Evolutionary conservation across 768 basidiomycete genomes (phyloP).

Genomic region (Hemileccinum rubropunctum): DNA sequence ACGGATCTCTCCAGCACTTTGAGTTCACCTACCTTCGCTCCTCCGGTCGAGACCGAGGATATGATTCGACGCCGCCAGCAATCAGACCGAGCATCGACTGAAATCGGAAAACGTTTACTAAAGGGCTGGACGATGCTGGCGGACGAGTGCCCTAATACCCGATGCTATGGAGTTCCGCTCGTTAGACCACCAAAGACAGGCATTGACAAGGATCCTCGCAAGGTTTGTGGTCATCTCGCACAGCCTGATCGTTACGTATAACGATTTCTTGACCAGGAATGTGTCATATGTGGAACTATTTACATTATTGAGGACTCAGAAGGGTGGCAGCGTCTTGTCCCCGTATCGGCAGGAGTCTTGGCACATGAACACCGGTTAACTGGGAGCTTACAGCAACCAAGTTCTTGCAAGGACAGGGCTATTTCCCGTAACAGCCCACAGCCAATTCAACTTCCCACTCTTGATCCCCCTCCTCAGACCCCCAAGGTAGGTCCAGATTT

Average conservation of each 20-base stretch:
- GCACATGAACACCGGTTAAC: conserved; percentile 1
- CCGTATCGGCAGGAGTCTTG: conserved; percentile 16
- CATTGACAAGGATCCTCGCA: conserved; percentile 59
- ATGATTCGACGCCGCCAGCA: conserved; percentile 69
- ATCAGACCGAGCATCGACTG: conserved; percentile 75
- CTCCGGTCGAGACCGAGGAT: conserved; percentile 65
- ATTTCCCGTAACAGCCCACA: conserved; percentile 24
- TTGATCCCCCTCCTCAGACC: conserved; percentile 29
- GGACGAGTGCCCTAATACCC: conserved; percentile 70
- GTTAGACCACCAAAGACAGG: conserved; percentile 70
- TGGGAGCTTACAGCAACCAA: conserved; percentile 5
- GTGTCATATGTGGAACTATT: conserved; percentile 67
- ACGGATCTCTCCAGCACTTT: conserved; percentile 66
- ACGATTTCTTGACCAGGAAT: conserved; percentile 51
- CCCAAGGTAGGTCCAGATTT: conserved; percentile 23
- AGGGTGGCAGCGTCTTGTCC: conserved; percentile 46
- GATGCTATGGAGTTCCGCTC: conserved; percentile 81
- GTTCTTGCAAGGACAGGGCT: conserved; percentile 11
- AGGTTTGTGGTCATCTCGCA: conserved; percentile 41
- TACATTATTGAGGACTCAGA: conserved; percentile 57
- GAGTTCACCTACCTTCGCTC: conserved; percentile 62
- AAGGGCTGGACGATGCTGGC: conserved; percentile 90
- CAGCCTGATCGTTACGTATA: not conserved
- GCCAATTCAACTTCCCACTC: conserved; percentile 32
- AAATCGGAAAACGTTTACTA: conserved; percentile 74